Evolutionary conservation across 345 rosid species (phyloP).

Genomic region (Raphanus raphanistrum): DNA sequence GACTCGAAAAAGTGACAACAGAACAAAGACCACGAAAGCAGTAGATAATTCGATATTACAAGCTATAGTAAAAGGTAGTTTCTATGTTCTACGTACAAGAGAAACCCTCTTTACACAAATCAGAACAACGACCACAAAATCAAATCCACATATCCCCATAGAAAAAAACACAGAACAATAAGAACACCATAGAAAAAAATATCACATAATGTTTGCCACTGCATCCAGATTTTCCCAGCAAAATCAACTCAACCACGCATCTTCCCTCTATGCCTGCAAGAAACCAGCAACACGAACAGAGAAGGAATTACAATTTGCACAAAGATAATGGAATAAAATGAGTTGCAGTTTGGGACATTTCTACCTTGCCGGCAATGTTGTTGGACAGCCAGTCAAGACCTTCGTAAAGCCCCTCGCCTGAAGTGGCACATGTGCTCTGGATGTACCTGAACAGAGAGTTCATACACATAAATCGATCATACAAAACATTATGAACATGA

Average conservation of each 20-base stretch:
- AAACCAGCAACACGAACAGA: neutral
- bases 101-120: constrained; percentile 1
- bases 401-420: constrained; percentile 31
- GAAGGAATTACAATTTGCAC: neutral
- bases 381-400: constrained; percentile 30
- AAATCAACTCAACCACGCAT: constrained; percentile 6
- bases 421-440: constrained; percentile 26
- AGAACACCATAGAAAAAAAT: neutral
- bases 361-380: constrained; percentile 24
- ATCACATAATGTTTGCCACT: constrained; percentile 18
- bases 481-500: neutral
- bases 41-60: constrained; percentile 5
- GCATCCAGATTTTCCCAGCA: constrained; percentile 18
- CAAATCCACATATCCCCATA: constrained; percentile 2
- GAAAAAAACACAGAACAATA: neutral
- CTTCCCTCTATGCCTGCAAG: constrained; percentile 4
- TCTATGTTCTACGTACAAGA: constrained; percentile 21
- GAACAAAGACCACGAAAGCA: neutral
- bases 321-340: neutral
- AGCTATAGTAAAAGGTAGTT: constrained; percentile 11
- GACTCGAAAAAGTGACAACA: neutral
- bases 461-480: neutral
- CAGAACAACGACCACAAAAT: constrained; percentile 12
- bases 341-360: neutral
- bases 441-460: constrained; percentile 20